Conservation (phyloP, 148 eudicot species). For the Camellia japonica region DNA sequence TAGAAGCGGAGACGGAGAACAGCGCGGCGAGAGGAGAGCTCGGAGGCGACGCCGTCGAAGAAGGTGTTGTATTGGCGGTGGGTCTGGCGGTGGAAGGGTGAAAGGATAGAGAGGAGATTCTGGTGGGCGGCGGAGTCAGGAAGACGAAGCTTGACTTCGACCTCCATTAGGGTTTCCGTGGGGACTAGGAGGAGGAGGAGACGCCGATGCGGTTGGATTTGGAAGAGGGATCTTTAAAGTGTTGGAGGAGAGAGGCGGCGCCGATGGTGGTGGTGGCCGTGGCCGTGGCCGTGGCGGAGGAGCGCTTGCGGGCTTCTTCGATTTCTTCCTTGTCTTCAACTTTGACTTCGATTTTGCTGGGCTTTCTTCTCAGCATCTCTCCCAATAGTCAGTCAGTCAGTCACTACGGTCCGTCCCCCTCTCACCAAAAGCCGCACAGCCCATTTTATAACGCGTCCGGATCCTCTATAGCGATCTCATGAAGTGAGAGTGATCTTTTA, state of each 20-base stretch:
- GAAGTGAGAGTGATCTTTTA: too few species aligned
- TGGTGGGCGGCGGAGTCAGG: constrained; percentile 46
- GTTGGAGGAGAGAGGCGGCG: constrained; percentile 62
- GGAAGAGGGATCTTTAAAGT: constrained; percentile 46
- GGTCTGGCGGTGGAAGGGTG: constrained; percentile 46
- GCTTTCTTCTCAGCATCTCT: constrained; percentile 65
- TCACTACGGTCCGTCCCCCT: too few species aligned
- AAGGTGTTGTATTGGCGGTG: constrained; percentile 74
- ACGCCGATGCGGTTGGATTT: constrained; percentile 74
- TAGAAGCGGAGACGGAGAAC: constrained; percentile 78
- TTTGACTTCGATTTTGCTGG: constrained; percentile 70
- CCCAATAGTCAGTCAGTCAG: background rate
- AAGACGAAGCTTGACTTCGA: constrained; percentile 79
- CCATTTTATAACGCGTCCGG: too few species aligned
- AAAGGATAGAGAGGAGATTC: constrained; percentile 45
- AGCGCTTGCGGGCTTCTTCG: constrained; percentile 56
- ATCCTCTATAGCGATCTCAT: too few species aligned
- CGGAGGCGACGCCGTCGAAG: constrained; percentile 62
- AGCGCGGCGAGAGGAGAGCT: constrained; percentile 64
- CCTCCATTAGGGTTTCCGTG: constrained; percentile 41
- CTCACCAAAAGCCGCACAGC: too few species aligned
- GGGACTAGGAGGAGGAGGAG: constrained; percentile 17
- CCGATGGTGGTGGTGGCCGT: constrained; percentile 33
- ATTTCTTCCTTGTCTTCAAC: constrained; percentile 85
- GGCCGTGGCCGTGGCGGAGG: constrained; percentile 38